A percentile compares a stretch with the other conserved stretches of the same genome.
These are phyloP conservation scores for Micromonas pusilla DNA, from an alignment of 139 green algal species.

Conservation along the genomic window DNA sequence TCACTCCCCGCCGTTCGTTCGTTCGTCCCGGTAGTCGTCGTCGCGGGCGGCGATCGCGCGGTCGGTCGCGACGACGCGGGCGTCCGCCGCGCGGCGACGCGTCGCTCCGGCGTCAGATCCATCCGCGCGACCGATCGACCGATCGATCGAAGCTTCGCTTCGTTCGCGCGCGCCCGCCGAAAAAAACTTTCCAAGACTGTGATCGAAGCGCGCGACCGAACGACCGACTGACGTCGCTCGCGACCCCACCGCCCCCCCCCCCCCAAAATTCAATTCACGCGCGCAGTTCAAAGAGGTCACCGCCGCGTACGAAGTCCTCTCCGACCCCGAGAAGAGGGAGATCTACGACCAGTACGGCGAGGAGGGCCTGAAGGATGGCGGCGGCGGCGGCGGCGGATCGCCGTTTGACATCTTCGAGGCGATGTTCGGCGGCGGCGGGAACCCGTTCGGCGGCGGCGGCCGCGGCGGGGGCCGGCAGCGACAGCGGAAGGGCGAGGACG, in stretches of 20 bases:
- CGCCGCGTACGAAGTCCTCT: conserved; percentile 92
- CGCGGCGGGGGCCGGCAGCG: conserved; percentile 18
- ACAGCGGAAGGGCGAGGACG: conserved; percentile 78
- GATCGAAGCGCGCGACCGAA: too few relatives aligned
- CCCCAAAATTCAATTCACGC: not conserved
- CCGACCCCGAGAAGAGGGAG: conserved; percentile 86
- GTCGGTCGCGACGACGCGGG: not conserved
- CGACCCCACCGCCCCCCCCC: too few relatives aligned
- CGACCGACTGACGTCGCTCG: too few relatives aligned
- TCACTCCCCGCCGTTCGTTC: too few relatives aligned
- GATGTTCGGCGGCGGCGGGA: conserved; percentile 68
- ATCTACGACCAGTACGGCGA: conserved; percentile 99
- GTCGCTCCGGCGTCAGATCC: too few relatives aligned
- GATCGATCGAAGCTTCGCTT: too few relatives aligned
- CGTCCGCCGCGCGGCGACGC: too few relatives aligned
- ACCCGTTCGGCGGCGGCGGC: conserved; percentile 4
- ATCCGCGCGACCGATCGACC: too few relatives aligned
- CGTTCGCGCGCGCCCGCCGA: too few relatives aligned
- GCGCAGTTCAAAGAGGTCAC: conserved; percentile 94
- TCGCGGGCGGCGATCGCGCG: too few relatives aligned
- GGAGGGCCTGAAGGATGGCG: conserved; percentile 95
- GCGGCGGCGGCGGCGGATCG: conserved; percentile 59
- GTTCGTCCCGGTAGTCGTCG: too few relatives aligned
- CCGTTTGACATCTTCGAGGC: conserved; percentile 94
- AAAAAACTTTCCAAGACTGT: too few relatives aligned